phyloP scores from a whole-genome alignment of 2,329 filamentous ascomycete genomes.

The Xylaria sp. region DNA sequence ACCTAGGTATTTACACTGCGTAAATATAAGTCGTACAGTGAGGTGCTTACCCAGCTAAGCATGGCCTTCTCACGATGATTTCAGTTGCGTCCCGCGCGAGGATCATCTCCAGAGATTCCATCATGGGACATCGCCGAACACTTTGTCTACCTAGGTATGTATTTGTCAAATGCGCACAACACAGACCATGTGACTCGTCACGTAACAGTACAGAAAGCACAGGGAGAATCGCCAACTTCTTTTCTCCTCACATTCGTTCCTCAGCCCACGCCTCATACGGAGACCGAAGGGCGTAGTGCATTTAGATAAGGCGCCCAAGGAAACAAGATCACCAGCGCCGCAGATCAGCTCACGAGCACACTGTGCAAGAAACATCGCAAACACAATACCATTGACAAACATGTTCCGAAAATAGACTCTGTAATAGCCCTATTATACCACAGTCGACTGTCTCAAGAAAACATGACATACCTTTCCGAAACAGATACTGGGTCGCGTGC shows the following conservation, averaged over 20 bases:
- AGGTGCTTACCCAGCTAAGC: background rate
- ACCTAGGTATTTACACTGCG: no score
- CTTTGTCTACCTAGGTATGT: background rate
- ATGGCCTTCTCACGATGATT: no score
- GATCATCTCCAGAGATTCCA: background rate
- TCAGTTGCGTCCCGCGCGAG: background rate
- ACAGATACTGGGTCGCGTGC: background rate
- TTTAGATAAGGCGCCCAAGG: background rate
- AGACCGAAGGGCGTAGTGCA: slow-evolving; percentile 16
- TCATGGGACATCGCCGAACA: background rate
- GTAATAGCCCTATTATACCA: background rate
- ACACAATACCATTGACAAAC: background rate
- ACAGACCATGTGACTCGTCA: background rate
- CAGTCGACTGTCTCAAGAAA: background rate
- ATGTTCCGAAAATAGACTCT: background rate
- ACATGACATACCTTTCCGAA: no score
- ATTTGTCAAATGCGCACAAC: background rate
- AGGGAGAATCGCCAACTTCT: no score
- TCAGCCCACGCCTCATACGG: slow-evolving; percentile 12
- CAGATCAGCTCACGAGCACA: no score
- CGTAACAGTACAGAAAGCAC: no score
- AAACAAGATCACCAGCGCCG: background rate
- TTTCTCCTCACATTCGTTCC: background rate
- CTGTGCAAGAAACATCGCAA: background rate
- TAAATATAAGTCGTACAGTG: background rate